These are phyloP conservation scores for Colletotrichum tofieldiae DNA, from an alignment of 2,329 filamentous ascomycete genomes.

Conservation along the genomic window DNA sequence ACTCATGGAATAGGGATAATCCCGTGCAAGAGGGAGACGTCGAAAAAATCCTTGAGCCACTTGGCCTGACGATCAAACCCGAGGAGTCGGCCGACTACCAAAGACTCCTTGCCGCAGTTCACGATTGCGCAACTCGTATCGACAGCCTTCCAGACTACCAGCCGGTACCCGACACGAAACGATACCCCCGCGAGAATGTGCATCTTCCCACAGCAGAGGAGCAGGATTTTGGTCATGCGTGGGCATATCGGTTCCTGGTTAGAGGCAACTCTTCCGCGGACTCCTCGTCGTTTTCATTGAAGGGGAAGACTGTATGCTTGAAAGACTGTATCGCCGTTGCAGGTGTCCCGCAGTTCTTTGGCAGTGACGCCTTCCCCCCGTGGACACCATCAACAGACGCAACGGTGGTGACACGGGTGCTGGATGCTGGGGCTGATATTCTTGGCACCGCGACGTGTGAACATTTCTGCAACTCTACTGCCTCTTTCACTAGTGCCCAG, in stretches of 20 bases:
- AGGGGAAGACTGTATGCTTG: constrained; percentile 63
- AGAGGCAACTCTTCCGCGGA: constrained; percentile 40
- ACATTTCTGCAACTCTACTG: constrained; percentile 66
- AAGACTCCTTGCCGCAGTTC: constrained; percentile 64
- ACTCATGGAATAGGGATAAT: constrained; percentile 51
- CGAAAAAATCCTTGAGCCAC: constrained; percentile 52
- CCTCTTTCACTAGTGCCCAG: constrained; percentile 62
- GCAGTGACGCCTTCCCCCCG: constrained; percentile 64
- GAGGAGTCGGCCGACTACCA: constrained; percentile 61
- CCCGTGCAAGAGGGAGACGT: constrained; percentile 59
- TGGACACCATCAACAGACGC: constrained; percentile 70
- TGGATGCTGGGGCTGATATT: constrained; percentile 67
- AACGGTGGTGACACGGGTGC: constrained; percentile 65
- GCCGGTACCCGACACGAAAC: constrained; percentile 56
- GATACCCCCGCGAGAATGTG: constrained; percentile 62
- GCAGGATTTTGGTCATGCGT: constrained; percentile 64
- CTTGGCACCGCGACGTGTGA: constrained; percentile 68
- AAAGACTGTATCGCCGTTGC: constrained; percentile 71
- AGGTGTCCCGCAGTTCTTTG: constrained; percentile 67
- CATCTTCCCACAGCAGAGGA: constrained; percentile 57
- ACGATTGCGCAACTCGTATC: constrained; percentile 65
- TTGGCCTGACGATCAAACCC: constrained; percentile 55
- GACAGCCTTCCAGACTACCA: constrained; percentile 63
- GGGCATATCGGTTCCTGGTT: constrained; percentile 67
- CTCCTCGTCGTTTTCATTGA: constrained; percentile 46